Percentiles rank a stretch among this genome's conserved stretches.
Evolutionary conservation across 2,329 filamentous ascomycete genomes (phyloP).

Genomic region (Trichoderma koningiopsis): DNA sequence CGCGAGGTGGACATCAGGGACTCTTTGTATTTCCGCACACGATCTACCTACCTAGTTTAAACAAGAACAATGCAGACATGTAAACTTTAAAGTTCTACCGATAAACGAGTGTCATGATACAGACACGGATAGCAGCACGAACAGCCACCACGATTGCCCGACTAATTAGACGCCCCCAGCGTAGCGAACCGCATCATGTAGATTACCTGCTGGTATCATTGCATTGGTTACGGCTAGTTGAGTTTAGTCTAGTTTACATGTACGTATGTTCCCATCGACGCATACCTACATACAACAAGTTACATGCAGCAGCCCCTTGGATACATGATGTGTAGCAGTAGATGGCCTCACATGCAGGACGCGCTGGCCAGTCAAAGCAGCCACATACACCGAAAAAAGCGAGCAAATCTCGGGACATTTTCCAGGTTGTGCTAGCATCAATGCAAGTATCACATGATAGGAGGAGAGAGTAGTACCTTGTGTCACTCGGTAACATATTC

Average conservation of each 20-base stretch:
- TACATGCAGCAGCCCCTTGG: conserved; percentile 1
- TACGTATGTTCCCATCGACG: not conserved
- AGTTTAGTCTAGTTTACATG: not conserved
- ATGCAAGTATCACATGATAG: not conserved
- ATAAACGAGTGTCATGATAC: not conserved
- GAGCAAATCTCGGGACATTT: not conserved
- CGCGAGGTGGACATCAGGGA: not conserved
- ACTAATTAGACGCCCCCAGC: not conserved
- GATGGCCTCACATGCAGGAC: not conserved
- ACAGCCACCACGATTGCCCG: not conserved
- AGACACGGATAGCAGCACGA: not conserved
- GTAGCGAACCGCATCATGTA: not conserved
- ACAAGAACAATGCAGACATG: not conserved
- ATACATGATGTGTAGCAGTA: not conserved
- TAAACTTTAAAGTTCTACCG: not conserved
- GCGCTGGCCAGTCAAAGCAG: not conserved
- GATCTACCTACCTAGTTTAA: not conserved
- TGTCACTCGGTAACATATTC: not conserved
- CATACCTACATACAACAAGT: not conserved
- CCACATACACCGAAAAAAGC: conserved; percentile 20
- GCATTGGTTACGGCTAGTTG: not conserved
- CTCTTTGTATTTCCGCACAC: not conserved
- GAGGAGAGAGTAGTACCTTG: not conserved
- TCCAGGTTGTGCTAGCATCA: not conserved
- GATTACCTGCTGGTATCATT: not conserved